Evolutionary conservation across 2,329 filamentous ascomycete genomes (phyloP), one percentile per base, ranked within the genome.

Genomic region (Aspergillus sp.): DNA sequence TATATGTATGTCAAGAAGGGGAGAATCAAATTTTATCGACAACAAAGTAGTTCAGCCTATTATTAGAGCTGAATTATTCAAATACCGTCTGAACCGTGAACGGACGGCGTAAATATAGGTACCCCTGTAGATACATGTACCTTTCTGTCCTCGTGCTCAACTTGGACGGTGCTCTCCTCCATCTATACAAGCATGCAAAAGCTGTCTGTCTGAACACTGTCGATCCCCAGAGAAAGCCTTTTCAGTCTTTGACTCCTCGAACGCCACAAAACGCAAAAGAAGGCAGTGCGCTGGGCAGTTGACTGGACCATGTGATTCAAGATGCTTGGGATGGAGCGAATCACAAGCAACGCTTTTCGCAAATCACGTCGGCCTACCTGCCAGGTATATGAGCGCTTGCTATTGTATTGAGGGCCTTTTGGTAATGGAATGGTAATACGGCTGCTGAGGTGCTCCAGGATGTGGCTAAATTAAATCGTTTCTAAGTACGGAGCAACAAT

Each of bases 401-500:
- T 43, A 41, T 54, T 54, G 51, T 53, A 23, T 53, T 53, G 34
- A 41, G 34, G 13, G 34, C 15, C 34, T 43, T 23, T 23, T 45
- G n/a, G 28, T 31, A 50, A 50, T 62, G 3, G 38, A 50, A 50
- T 62, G 3, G 52, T 46, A 54, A 45, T 54, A 54, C 52, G 22
- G 22, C 3, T 13, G 9, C 38, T 45, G 19, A 19, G 19, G 19
- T 19, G 34, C 22, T 53, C 3, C 25, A 31, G 28, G 48, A 25
- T 30, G 48, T 51, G 31, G 50, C 28, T 34, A 53, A 34, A 28
- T 17, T 52, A 49, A 60, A 54, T 28, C 56, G 61, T 61, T 66
- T 63, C 63, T 65, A 64, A 66, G 61, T 59, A 66, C 65, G 63
- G 66, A 63, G 43, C 31, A 25, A 28, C 11, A 31, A 55, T 57